Conservation (phyloP, 768 basidiomycete genomes). For the Fibroporia radiculosa region DNA sequence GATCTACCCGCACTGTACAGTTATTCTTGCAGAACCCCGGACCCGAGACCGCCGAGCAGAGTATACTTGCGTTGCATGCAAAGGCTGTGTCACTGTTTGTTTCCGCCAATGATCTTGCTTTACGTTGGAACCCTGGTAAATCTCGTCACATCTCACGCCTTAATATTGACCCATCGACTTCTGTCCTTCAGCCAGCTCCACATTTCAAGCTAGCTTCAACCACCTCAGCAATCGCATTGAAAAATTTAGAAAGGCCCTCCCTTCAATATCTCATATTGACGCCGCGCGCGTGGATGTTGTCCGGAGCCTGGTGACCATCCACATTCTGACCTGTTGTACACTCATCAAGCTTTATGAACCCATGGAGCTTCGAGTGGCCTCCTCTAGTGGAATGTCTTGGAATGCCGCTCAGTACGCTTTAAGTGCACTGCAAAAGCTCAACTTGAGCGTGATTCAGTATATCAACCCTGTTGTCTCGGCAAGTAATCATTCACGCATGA, state of each 20-base stretch:
- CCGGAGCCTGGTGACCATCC: constrained; percentile 18
- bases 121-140: constrained; percentile 27
- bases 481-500: not conserved
- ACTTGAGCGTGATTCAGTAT: constrained; percentile 4
- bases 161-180: not conserved
- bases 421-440: constrained; percentile 6
- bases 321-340: constrained; percentile 21
- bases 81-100: constrained; percentile 57
- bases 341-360: constrained; percentile 25
- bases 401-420: constrained; percentile 17
- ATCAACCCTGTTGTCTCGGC: not conserved
- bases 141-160: not conserved
- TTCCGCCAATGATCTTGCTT: constrained; percentile 45
- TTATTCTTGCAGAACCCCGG: constrained; percentile 34
- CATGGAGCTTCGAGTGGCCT: constrained; percentile 2
- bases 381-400: constrained; percentile 12
- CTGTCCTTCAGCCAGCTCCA: constrained; percentile 4
- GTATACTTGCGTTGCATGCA: constrained; percentile 34
- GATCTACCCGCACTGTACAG: constrained; percentile 33
- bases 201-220: constrained; percentile 18
- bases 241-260: constrained; percentile 18
- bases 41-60: constrained; percentile 25
- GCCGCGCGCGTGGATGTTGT: constrained; percentile 9
- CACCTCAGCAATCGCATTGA: constrained; percentile 24
- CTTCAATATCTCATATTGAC: constrained; percentile 12